Conservation (phyloP, 202 grass and related monocot species). For the Eragrostis tef region DNA sequence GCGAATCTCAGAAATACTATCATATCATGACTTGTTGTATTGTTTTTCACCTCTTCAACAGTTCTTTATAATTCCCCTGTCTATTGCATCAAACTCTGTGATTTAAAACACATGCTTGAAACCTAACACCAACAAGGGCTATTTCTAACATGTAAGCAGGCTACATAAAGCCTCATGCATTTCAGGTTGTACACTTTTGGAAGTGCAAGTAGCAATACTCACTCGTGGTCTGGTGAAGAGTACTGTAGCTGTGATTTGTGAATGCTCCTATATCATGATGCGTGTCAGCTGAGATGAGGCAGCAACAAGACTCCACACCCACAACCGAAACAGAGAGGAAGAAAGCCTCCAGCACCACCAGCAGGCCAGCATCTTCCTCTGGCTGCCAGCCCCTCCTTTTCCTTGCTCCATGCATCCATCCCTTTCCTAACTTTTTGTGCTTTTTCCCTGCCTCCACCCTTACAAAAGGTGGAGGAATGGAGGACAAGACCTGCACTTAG, state of each 20-base stretch:
- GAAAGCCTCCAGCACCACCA: conserved; percentile 20
- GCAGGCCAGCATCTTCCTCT: neutral
- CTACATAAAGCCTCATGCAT: neutral
- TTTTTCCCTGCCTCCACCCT: conserved; percentile 42
- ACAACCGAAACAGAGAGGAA: neutral
- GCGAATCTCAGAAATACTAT: neutral
- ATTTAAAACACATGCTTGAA: neutral
- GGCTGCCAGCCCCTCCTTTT: neutral
- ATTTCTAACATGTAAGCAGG: neutral
- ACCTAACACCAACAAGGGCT: neutral
- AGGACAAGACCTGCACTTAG: conserved; percentile 34
- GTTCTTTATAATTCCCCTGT: neutral
- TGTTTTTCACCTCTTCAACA: neutral
- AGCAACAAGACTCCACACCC: conserved; percentile 5
- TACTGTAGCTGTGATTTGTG: conserved; percentile 7
- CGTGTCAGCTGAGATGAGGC: conserved; percentile 56
- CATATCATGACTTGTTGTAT: fast-evolving
- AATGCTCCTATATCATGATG: conserved; percentile 33
- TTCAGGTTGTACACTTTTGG: neutral
- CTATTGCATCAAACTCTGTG: neutral
- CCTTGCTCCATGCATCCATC: conserved; percentile 51
- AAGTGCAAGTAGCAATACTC: conserved; percentile 29
- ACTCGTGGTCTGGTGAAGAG: neutral
- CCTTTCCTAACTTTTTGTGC: conserved; percentile 53
- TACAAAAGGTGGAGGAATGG: conserved; percentile 53